Evolutionary conservation across 352 stramenopile species (phyloP), one percentile per base, ranked within the genome.

Genomic region (Phytophthora hybrid): DNA sequence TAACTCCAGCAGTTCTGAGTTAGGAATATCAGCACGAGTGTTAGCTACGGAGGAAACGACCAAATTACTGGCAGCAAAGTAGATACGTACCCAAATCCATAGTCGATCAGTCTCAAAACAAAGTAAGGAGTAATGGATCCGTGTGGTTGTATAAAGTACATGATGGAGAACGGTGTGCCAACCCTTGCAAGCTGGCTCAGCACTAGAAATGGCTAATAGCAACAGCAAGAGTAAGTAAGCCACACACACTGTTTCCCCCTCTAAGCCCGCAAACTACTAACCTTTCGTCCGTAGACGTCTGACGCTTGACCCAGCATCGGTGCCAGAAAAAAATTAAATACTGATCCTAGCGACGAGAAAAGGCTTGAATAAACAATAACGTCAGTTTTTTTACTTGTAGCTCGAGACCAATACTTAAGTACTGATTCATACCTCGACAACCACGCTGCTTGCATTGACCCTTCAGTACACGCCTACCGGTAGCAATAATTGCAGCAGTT

Each of bases 281-380:
- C 88, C 85, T 94, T 95, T 58, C 89, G 84, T 26, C 89, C 89
- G 69, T 92, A 91, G 4, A 81, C 64, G 67, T 95, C 89, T 0
- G 89, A 95, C 16, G 83, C 84, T 66, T 93, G 87, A 1, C 89
- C 89, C 2, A 95, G 75, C 41, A 92, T 83, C 18, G 89, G 83
- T 29, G 89, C 88, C 46, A 93, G 46, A 60, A 94, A 79, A 54
- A 95, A 88, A 56, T 92, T 83, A 34, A 81, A 77, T 23, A 87
- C 59, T 1, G 75, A 92, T 18, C 85, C 88, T 32, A 89, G 57
- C 4, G 85, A 78, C n/a, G 84, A 89, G 55, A 92, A 92, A 37
- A 92, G 75, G 52, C 88, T 93, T 51, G 11, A 34, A 44, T 34
- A 58, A 26, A 49, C 32, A 51, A 52, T 2, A 39, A 67, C 18